A percentile compares a stretch with the other conserved stretches of the same genome.
phyloP scores from a whole-genome alignment of 352 stramenopile genomes.

The Globisporangium irregulare region DNA sequence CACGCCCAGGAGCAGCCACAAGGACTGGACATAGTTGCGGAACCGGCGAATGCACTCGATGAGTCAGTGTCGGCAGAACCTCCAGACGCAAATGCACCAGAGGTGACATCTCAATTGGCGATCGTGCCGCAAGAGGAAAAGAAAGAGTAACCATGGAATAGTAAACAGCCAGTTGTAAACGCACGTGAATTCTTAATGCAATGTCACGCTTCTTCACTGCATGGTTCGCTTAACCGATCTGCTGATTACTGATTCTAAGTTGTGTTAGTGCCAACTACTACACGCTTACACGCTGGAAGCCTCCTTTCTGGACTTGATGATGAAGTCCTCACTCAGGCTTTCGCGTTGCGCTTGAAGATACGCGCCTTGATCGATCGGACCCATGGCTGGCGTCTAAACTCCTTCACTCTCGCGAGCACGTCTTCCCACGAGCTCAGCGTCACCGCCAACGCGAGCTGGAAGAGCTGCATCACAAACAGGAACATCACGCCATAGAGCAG shows the following conservation, averaged over 20 bases:
- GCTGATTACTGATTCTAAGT: background rate
- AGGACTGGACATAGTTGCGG: background rate
- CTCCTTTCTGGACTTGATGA: background rate
- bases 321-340: slow-evolving; percentile 2
- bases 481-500: slow-evolving; percentile 50
- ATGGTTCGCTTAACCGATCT: background rate
- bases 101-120: slow-evolving; percentile 2
- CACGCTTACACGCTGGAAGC: background rate
- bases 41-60: slow-evolving; percentile 20
- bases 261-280: background rate
- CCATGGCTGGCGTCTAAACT: slow-evolving; percentile 13
- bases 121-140: slow-evolving; percentile 10
- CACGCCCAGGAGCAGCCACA: slow-evolving; percentile 18
- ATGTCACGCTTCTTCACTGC: background rate
- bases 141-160: slow-evolving; percentile 9
- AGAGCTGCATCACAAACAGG: slow-evolving; percentile 45
- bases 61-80: slow-evolving; percentile 12
- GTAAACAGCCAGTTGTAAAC: background rate
- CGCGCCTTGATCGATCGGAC: slow-evolving; percentile 9
- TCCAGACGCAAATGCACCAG: background rate
- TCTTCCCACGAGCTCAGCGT: slow-evolving; percentile 61
- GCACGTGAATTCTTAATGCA: background rate
- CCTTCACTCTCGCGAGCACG: slow-evolving; percentile 33
- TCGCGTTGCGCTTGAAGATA: background rate
- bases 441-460: slow-evolving; percentile 54